These are phyloP conservation scores for Cutaneotrichosporon cyanovorans DNA, from an alignment of 1,284 basidiomycete species.

Conservation along the genomic window DNA sequence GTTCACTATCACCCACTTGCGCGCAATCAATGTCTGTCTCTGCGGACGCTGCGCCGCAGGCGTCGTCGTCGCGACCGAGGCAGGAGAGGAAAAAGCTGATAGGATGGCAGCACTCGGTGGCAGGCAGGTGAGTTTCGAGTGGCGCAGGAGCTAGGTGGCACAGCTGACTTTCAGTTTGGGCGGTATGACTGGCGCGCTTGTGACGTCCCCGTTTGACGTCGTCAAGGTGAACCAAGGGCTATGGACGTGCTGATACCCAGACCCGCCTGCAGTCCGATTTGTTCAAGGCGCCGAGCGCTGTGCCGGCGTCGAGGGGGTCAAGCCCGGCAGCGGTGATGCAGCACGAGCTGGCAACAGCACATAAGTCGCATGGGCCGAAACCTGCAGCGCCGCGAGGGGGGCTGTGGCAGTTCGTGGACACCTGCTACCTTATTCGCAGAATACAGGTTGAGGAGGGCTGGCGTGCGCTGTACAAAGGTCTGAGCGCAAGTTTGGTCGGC, in stretches of 20 bases:
- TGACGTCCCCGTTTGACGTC: constrained; percentile 95
- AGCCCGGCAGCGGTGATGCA: constrained; percentile 11
- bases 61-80: too few species aligned
- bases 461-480: constrained; percentile 84
- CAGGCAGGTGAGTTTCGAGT: constrained; percentile 64
- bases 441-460: constrained; percentile 87
- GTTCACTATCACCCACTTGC: too few species aligned
- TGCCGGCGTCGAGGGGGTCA: neutral
- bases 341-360: constrained; percentile 11
- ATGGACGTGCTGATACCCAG: constrained; percentile 14
- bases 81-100: constrained; percentile 51
- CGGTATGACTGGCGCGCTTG: constrained; percentile 94
- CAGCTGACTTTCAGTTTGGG: constrained; percentile 59
- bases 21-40: too few species aligned
- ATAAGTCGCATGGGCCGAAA: constrained; percentile 2
- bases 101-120: constrained; percentile 76
- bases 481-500: constrained; percentile 90
- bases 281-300: constrained; percentile 48
- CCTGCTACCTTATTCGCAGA: constrained; percentile 77
- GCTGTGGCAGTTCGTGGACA: constrained; percentile 91
- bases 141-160: constrained; percentile 1
- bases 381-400: constrained; percentile 50
- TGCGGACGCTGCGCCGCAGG: too few species aligned
- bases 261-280: constrained; percentile 90
- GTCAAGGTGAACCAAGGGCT: constrained; percentile 57